phyloP scores from a whole-genome alignment of 2,329 filamentous ascomycete genomes.

The Spiromastix sp. region DNA sequence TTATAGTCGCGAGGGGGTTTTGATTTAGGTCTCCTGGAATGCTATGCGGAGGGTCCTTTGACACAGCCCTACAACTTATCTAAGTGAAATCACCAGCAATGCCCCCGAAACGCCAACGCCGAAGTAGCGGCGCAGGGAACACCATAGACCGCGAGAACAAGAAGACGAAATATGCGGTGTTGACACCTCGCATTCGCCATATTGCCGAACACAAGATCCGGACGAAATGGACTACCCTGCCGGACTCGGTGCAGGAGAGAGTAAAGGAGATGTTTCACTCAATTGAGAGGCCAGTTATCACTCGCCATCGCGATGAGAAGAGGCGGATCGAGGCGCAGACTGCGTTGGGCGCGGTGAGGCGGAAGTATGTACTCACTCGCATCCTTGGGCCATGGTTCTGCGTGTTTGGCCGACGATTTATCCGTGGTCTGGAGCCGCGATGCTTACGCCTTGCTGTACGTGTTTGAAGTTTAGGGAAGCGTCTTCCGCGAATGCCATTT shows the following conservation, averaged over 20 bases:
- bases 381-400: too few species aligned
- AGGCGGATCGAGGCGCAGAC: slow-evolving; percentile 33
- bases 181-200: slow-evolving; percentile 31
- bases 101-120: slow-evolving; percentile 12
- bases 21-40: too few species aligned
- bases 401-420: too few species aligned
- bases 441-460: neutral
- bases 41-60: too few species aligned
- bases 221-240: slow-evolving; percentile 36
- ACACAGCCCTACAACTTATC: too few species aligned
- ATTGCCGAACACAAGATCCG: slow-evolving; percentile 34
- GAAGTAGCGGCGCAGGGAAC: slow-evolving; percentile 7
- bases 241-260: slow-evolving; percentile 32
- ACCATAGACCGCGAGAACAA: slow-evolving; percentile 9
- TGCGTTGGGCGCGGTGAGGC: slow-evolving; percentile 30
- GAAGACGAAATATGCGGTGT: slow-evolving; percentile 26
- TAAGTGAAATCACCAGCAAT: too few species aligned
- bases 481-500: slow-evolving; percentile 37
- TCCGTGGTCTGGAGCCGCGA: neutral
- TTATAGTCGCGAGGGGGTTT: too few species aligned
- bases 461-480: slow-evolving; percentile 25
- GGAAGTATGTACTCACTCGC: slow-evolving; percentile 25
- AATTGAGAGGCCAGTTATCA: slow-evolving; percentile 33
- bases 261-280: slow-evolving; percentile 32
- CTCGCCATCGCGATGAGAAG: slow-evolving; percentile 30